Evolutionary conservation across 768 basidiomycete genomes (phyloP), one percentile per base, ranked within the genome.

Genomic region (Boletus tylopilopsis): DNA sequence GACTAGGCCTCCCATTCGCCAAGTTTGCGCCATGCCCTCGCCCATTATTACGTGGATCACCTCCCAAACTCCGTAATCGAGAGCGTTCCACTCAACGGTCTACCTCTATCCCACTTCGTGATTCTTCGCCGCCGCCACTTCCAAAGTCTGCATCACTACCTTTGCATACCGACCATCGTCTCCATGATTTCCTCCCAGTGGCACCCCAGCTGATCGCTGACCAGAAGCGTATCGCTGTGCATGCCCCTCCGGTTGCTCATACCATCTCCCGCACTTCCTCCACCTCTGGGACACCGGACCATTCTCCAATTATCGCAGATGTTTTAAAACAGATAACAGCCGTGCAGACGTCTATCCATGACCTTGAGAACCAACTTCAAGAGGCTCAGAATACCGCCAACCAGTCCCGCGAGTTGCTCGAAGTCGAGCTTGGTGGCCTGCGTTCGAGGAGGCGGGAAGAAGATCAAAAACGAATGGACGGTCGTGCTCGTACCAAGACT

Each of bases 131-230:
- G 1, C 90, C 90, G 2, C 90, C 90, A 30, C 74, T 91, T 18
- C 90, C 90, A 22, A 88, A 91, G 69, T 86, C 89, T 5, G 90
- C 77, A 15, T 85, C 86, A 12, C 68, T 92, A 3, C 90, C 90
- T 41, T 68, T 92, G 54, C 90, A 92, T 63, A 72, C 84, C 12
- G 76, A 68, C 43, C 68, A 69, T 38, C 68, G 68, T 43, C 45
- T 56, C 40, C 66, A 59, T 13, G 66, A 68, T 30, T 58, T 59
- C 45, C 36, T 56, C 2, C 64, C 64, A 30, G 53, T 54, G n/a
- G 36, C 58, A 45, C 58, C 60, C 7, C 66, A 68, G 36, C 30
- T 42, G 40, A 48, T 55, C 15, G 8, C 61, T 2, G 68, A 68
- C 33, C 63, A 63, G 38, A 62, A 57, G 23, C 64, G 62, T 29